phyloP scores from a whole-genome alignment of 2,329 filamentous ascomycete genomes.

The Ascochyta clinopodiicola region DNA sequence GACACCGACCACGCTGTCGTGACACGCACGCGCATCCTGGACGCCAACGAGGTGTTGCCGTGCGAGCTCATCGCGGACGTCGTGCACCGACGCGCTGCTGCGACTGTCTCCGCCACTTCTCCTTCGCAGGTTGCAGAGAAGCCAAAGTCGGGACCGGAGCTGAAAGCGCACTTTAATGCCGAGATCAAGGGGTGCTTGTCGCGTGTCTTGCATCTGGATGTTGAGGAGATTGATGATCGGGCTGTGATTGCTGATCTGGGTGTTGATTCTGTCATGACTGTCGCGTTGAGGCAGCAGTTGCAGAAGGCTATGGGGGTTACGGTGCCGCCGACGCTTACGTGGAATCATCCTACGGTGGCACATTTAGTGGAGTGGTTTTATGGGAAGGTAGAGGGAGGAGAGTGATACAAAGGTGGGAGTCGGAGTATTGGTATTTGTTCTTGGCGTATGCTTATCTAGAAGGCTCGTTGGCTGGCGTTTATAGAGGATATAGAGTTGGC shows the following conservation, averaged over 20 bases:
- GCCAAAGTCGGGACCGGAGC: slow-evolving; percentile 31
- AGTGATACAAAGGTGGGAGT: not conserved
- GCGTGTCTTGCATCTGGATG: slow-evolving; percentile 42
- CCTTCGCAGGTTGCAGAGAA: not conserved
- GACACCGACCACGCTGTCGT: slow-evolving; percentile 52
- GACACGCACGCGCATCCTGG: slow-evolving; percentile 39
- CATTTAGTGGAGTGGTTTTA: slow-evolving; percentile 49
- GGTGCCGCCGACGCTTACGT: slow-evolving; percentile 51
- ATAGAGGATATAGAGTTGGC: not conserved
- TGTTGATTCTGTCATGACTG: slow-evolving; percentile 52
- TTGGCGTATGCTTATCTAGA: not conserved
- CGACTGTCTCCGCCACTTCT: not conserved
- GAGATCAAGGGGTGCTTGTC: slow-evolving; percentile 46
- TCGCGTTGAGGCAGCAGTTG: slow-evolving; percentile 45
- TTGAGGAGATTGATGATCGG: slow-evolving; percentile 44
- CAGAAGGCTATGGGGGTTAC: slow-evolving; percentile 45
- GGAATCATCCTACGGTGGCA: slow-evolving; percentile 51
- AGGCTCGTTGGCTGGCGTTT: not conserved
- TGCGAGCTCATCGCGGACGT: slow-evolving; percentile 27
- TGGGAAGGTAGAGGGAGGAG: slow-evolving; percentile 22
- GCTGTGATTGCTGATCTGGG: slow-evolving; percentile 49
- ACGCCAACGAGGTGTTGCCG: slow-evolving; percentile 38
- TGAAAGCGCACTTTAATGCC: slow-evolving; percentile 37
- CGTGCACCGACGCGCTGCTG: slow-evolving; percentile 16
- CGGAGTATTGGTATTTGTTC: not conserved